These are phyloP conservation scores for Choricystis sp. DNA, from an alignment of 139 green algal genomes.

Conservation along the genomic window DNA sequence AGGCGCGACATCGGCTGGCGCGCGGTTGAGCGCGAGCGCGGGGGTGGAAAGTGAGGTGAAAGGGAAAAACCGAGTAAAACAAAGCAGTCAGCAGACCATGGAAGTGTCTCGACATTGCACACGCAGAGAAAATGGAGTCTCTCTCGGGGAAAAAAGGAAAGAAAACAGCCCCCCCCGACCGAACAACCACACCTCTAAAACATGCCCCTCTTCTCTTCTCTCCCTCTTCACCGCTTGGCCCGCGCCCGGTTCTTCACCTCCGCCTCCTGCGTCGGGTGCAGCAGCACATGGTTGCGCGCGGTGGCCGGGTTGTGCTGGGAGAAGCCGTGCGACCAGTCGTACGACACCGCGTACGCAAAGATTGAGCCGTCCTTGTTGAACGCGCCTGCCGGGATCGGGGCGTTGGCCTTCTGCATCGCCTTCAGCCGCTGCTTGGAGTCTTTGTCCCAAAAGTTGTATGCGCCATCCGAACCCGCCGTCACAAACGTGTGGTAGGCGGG, in stretches of 20 bases:
- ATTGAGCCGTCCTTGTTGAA: constrained; percentile 84
- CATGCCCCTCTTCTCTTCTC: too few relatives aligned
- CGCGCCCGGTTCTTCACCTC: constrained; percentile 51
- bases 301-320: constrained; percentile 52
- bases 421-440: constrained; percentile 95
- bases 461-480: constrained; percentile 75
- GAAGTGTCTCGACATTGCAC: background rate
- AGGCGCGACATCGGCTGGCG: constrained; percentile 76
- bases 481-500: constrained; percentile 78
- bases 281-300: constrained; percentile 72
- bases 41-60: too few relatives aligned
- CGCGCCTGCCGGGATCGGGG: constrained; percentile 63
- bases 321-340: constrained; percentile 83
- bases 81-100: too few relatives aligned
- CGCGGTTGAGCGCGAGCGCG: constrained; percentile 35
- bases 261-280: constrained; percentile 64
- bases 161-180: background rate
- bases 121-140: background rate
- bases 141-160: background rate
- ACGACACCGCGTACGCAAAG: constrained; percentile 76
- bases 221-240: constrained; percentile 1
- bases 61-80: constrained; percentile 1
- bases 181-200: too few relatives aligned
- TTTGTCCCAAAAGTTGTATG: constrained; percentile 99
- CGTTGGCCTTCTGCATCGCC: constrained; percentile 50